These are phyloP conservation scores for Fistulina hepatica DNA, from an alignment of 1,284 basidiomycete species.

Conservation along the genomic window DNA sequence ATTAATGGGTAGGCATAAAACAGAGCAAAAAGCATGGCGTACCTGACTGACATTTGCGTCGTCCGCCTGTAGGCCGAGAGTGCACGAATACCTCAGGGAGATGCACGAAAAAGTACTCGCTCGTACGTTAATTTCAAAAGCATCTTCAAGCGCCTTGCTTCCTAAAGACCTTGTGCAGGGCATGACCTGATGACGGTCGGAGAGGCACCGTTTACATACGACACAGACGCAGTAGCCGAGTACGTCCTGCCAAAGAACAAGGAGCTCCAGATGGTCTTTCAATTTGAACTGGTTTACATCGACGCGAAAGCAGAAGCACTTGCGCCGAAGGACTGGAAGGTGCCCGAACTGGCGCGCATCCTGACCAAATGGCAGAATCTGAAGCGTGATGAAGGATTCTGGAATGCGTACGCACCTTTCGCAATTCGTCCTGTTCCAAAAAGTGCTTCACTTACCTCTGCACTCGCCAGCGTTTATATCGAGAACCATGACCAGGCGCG, in stretches of 20 bases:
- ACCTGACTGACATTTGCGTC: constrained; percentile 1
- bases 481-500: constrained; percentile 64
- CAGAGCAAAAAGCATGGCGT: no score
- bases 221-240: constrained; percentile 35
- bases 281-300: constrained; percentile 54
- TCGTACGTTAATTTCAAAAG: constrained; percentile 7
- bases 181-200: constrained; percentile 57
- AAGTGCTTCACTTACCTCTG: neutral
- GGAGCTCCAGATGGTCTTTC: constrained; percentile 60
- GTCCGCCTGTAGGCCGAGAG: constrained; percentile 33
- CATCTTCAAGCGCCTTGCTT: neutral
- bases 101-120: constrained; percentile 48
- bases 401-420: constrained; percentile 42
- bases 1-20: constrained; percentile 47
- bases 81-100: constrained; percentile 61
- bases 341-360: constrained; percentile 46
- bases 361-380: constrained; percentile 51
- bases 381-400: constrained; percentile 47
- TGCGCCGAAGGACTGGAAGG: constrained; percentile 35
- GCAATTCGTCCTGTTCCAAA: constrained; percentile 4
- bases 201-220: constrained; percentile 50
- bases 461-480: constrained; percentile 35
- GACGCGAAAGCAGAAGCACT: constrained; percentile 35
- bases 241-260: constrained; percentile 54
- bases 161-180: constrained; percentile 22